phyloP scores from a whole-genome alignment of 768 basidiomycete species.

The Lactarius sp. region DNA sequence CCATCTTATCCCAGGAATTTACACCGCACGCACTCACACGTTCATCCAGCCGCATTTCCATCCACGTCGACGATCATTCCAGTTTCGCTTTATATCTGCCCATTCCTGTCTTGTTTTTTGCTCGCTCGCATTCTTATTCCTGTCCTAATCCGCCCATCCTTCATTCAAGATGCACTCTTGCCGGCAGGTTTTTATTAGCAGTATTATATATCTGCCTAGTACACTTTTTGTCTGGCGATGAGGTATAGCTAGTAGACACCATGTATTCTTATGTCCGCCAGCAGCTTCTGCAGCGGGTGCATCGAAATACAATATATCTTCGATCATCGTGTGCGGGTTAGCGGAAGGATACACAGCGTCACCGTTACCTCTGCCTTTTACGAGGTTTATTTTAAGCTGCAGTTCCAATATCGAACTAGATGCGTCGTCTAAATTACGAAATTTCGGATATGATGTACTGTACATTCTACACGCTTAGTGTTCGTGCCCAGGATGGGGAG shows the following conservation, averaged over 20 bases:
- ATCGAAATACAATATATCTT: constrained; percentile 14
- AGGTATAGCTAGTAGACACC: constrained; percentile 30
- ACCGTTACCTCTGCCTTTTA: not conserved
- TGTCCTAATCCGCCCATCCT: constrained; percentile 20
- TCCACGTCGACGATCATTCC: constrained; percentile 18
- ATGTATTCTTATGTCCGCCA: constrained; percentile 30
- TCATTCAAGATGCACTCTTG: constrained; percentile 17
- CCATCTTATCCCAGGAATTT: constrained; percentile 24
- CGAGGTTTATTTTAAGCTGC: not conserved
- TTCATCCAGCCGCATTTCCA: constrained; percentile 19
- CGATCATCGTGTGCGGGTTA: not conserved
- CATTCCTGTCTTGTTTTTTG: constrained; percentile 3
- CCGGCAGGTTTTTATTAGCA: constrained; percentile 22
- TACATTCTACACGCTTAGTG: constrained; percentile 24
- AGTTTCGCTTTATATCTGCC: constrained; percentile 8
- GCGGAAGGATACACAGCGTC: not conserved
- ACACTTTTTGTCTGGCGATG: constrained; percentile 8
- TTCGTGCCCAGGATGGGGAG: constrained; percentile 61
- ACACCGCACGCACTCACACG: constrained; percentile 15
- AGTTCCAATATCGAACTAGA: not conserved
- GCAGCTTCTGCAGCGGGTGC: constrained; percentile 16
- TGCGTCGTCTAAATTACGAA: constrained; percentile 8
- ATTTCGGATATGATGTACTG: constrained; percentile 12
- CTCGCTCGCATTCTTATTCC: constrained; percentile 21
- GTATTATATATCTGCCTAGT: constrained; percentile 26